These are phyloP conservation scores for Fusarium equiseti DNA, from an alignment of 2,329 filamentous ascomycete species.

Conservation along the genomic window DNA sequence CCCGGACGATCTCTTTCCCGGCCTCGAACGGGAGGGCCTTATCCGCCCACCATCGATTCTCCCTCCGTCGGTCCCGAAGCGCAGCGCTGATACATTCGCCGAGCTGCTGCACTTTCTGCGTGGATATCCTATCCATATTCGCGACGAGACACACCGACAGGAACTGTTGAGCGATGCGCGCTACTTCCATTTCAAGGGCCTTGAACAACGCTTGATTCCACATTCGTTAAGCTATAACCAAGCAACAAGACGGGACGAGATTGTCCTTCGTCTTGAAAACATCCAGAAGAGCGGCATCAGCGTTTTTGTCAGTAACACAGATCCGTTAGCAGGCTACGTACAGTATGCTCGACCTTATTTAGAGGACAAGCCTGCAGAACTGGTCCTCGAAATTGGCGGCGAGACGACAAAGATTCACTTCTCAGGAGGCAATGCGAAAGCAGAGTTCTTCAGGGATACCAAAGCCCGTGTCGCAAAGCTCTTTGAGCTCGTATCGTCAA, in stretches of 20 bases:
- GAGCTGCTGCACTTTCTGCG: slow-evolving; percentile 85
- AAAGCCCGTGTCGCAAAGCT: slow-evolving; percentile 78
- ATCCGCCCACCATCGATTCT: slow-evolving; percentile 88
- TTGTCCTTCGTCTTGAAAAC: slow-evolving; percentile 83
- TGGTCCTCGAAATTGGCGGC: slow-evolving; percentile 83
- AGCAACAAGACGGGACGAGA: slow-evolving; percentile 75
- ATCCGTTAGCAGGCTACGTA: slow-evolving; percentile 65
- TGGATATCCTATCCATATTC: slow-evolving; percentile 84
- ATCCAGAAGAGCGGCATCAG: slow-evolving; percentile 88
- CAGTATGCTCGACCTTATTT: slow-evolving; percentile 87
- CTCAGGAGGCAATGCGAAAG: slow-evolving; percentile 57
- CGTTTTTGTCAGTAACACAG: slow-evolving; percentile 61
- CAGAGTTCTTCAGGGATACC: slow-evolving; percentile 79
- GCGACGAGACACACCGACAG: slow-evolving; percentile 79
- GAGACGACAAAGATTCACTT: slow-evolving; percentile 72
- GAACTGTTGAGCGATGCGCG: slow-evolving; percentile 86
- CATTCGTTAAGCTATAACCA: slow-evolving; percentile 83
- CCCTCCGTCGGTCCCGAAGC: slow-evolving; percentile 83
- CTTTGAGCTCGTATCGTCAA: slow-evolving; percentile 84
- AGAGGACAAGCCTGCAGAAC: slow-evolving; percentile 78
- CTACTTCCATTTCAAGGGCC: slow-evolving; percentile 91
- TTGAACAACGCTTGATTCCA: slow-evolving; percentile 88
- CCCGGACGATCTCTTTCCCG: slow-evolving; percentile 85
- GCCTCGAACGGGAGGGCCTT: slow-evolving; percentile 80
- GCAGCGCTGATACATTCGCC: slow-evolving; percentile 85